These are phyloP conservation scores for Eucalyptus leucophloia DNA, from an alignment of 345 rosid species.

Conservation along the genomic window DNA sequence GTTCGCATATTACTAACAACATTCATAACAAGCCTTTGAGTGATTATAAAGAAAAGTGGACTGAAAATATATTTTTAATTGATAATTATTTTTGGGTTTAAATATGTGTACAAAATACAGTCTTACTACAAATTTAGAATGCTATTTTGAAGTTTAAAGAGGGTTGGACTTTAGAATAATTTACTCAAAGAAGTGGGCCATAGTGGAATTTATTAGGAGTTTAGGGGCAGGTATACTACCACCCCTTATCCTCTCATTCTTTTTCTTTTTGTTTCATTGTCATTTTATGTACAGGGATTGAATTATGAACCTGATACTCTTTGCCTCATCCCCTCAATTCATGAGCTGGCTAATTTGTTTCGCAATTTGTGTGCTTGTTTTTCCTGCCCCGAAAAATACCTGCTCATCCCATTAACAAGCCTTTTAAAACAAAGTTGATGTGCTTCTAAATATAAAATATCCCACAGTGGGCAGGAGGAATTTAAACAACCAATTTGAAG, in stretches of 20 bases:
- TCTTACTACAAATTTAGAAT: not conserved
- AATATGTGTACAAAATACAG: not conserved
- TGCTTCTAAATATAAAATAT: not conserved
- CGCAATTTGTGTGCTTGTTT: no score
- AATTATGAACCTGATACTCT: no score
- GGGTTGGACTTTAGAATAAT: not conserved
- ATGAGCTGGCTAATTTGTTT: no score
- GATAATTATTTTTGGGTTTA: not conserved
- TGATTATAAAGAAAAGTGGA: not conserved
- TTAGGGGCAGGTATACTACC: not conserved
- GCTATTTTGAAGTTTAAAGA: not conserved
- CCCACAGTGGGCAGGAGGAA: fast-evolving
- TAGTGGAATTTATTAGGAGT: not conserved
- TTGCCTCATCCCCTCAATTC: no score
- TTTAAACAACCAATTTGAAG: no score
- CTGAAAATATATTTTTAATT: fast-evolving
- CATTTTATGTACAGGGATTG: no score
- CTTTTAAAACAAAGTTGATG: not conserved
- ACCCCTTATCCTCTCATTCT: no score
- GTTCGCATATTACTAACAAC: not conserved
- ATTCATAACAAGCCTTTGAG: not conserved
- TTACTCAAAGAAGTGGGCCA: not conserved
- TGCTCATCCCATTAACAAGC: not conserved
- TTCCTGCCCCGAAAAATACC: not conserved
- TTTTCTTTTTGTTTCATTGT: no score